A percentile compares a stretch with the other conserved stretches of the same genome.
Evolutionary conservation across 1,284 basidiomycete species (phyloP).

Genomic region (Boletus hoseneyae): DNA sequence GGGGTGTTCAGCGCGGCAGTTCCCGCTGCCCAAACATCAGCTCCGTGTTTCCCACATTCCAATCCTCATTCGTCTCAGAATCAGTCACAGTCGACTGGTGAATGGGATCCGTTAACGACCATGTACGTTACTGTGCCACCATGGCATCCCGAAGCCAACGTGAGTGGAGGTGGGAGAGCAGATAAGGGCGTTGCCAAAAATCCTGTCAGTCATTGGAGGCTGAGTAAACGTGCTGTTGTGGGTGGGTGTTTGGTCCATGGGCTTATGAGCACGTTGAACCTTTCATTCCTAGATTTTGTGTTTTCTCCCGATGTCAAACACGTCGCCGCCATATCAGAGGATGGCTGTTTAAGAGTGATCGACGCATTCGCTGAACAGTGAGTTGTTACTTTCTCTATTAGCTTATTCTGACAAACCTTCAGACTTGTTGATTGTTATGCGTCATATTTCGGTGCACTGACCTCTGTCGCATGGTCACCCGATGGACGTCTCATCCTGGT

Average conservation of each 20-base stretch:
- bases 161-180: slow-evolving; percentile 34
- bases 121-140: slow-evolving; percentile 80
- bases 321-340: slow-evolving; percentile 83
- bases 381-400: slow-evolving; percentile 27
- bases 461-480: slow-evolving; percentile 90
- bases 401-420: slow-evolving; percentile 7
- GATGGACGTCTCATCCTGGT: slow-evolving; percentile 92
- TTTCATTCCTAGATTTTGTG: slow-evolving; percentile 63
- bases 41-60: slow-evolving; percentile 9
- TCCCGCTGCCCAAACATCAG: slow-evolving; percentile 36
- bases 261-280: not conserved
- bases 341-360: slow-evolving; percentile 84
- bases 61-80: slow-evolving; percentile 14
- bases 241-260: slow-evolving; percentile 46
- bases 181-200: slow-evolving; percentile 75
- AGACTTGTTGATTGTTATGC: slow-evolving; percentile 88
- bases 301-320: slow-evolving; percentile 89
- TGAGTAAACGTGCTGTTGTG: slow-evolving; percentile 67
- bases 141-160: slow-evolving; percentile 66
- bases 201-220: slow-evolving; percentile 82
- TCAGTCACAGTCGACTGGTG: slow-evolving; percentile 19
- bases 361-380: slow-evolving; percentile 83
- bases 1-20: slow-evolving; percentile 63
- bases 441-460: slow-evolving; percentile 89
- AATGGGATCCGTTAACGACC: slow-evolving; percentile 72